Percentiles rank a stretch among this genome's conserved stretches.
Evolutionary conservation across 345 rosid genomes (phyloP).

Genomic region (Rhodamnia rubescens): DNA sequence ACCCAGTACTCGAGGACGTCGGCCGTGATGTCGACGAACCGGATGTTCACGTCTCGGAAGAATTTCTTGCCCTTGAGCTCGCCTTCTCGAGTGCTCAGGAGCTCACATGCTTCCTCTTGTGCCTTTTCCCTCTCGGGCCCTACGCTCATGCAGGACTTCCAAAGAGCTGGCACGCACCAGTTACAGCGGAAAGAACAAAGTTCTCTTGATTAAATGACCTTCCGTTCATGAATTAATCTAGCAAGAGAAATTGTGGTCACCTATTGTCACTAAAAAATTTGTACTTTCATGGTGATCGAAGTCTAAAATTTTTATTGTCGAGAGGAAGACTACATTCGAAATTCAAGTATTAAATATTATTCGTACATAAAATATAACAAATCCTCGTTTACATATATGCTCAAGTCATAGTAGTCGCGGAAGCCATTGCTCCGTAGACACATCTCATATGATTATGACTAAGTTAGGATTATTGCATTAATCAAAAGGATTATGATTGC

Average conservation of each 20-base stretch:
- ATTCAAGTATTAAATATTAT: background rate
- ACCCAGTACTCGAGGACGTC: background rate
- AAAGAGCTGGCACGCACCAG: background rate
- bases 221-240: background rate
- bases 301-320: background rate
- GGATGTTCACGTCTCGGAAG: constrained; percentile 7
- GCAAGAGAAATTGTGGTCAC: background rate
- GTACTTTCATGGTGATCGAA: background rate
- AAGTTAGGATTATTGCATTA: background rate
- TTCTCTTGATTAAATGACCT: background rate
- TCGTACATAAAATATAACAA: background rate
- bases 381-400: background rate
- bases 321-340: background rate
- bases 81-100: background rate
- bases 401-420: background rate
- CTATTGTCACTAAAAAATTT: background rate
- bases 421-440: background rate
- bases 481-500: background rate
- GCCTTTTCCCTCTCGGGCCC: constrained; percentile 1
- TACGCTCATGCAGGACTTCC: background rate
- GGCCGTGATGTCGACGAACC: constrained; percentile 4
- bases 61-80: constrained; percentile 4
- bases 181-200: background rate
- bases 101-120: background rate
- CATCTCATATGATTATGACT: background rate